Conservation (phyloP, 2,329 filamentous ascomycete genomes). For the Botryotinia calthae region DNA sequence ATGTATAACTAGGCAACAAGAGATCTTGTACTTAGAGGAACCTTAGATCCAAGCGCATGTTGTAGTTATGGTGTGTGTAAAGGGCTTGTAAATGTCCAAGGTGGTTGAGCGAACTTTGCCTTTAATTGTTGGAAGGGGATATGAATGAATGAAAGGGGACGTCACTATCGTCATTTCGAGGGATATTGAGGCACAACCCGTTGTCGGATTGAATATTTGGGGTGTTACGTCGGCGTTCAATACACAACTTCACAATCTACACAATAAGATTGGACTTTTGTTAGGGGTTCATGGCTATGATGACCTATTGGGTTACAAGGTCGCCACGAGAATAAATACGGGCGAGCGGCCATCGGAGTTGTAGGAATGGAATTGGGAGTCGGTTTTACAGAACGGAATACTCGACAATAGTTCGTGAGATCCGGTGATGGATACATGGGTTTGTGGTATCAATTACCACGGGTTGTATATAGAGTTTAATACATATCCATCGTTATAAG, state of each 20-base stretch:
- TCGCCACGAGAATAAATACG: not conserved
- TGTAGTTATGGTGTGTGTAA: conserved; percentile 17
- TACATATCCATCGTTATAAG: not conserved
- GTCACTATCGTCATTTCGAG: not conserved
- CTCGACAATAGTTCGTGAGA: not conserved
- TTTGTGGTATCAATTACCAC: not conserved
- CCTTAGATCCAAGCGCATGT: conserved; percentile 19
- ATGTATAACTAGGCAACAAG: conserved; percentile 12
- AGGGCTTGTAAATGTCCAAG: conserved; percentile 5
- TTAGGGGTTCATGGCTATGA: not conserved
- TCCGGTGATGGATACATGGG: not conserved
- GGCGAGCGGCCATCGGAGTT: not conserved
- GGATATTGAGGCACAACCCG: not conserved
- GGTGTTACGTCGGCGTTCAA: not conserved
- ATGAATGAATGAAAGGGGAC: not conserved
- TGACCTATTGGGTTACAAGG: not conserved
- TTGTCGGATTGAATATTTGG: not conserved
- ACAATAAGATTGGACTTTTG: not conserved
- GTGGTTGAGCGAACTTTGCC: not conserved
- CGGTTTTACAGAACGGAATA: not conserved
- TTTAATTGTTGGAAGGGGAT: not conserved
- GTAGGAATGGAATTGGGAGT: not conserved
- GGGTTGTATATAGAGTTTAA: not conserved
- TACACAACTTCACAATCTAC: not conserved
- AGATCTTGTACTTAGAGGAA: conserved; percentile 18